A percentile compares a stretch with the other conserved stretches of the same genome.
phyloP scores from a whole-genome alignment of 1,139 yeast genomes.

The Hansenula anomala region DNA sequence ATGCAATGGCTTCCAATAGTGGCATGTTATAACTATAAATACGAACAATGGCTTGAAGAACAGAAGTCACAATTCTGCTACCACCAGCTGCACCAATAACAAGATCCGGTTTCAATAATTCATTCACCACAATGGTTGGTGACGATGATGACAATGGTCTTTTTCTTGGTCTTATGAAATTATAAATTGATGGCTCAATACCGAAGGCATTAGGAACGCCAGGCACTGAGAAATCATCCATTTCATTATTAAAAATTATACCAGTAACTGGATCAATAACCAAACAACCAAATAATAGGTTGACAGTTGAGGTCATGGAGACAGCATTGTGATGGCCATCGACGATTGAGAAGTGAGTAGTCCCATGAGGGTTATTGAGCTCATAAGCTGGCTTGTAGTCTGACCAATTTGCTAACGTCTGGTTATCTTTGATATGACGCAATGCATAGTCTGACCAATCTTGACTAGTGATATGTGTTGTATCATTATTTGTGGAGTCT shows the following conservation, averaged over 20 bases:
- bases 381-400: slow-evolving; percentile 78
- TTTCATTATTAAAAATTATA: slow-evolving; percentile 77
- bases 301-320: slow-evolving; percentile 86
- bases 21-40: slow-evolving; percentile 51
- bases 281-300: slow-evolving; percentile 74
- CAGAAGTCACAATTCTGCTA: slow-evolving; percentile 78
- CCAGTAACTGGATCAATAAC: slow-evolving; percentile 83
- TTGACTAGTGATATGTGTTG: slow-evolving; percentile 30
- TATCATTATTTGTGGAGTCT: slow-evolving; percentile 36
- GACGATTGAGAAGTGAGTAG: slow-evolving; percentile 77
- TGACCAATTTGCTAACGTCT: slow-evolving; percentile 59
- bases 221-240: slow-evolving; percentile 94
- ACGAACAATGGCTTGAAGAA: slow-evolving; percentile 75
- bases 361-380: slow-evolving; percentile 75
- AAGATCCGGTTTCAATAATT: slow-evolving; percentile 49
- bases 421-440: slow-evolving; percentile 41
- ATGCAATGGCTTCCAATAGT: slow-evolving; percentile 65
- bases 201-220: slow-evolving; percentile 68
- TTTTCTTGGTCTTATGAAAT: slow-evolving; percentile 68
- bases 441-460: slow-evolving; percentile 56
- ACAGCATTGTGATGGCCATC: slow-evolving; percentile 71
- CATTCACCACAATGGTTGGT: slow-evolving; percentile 64
- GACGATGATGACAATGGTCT: slow-evolving; percentile 83
- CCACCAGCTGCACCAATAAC: slow-evolving; percentile 96
- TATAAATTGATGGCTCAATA: slow-evolving; percentile 73